Evolutionary conservation across 768 basidiomycete genomes (phyloP).

Genomic region (Leccinum sublutescens): DNA sequence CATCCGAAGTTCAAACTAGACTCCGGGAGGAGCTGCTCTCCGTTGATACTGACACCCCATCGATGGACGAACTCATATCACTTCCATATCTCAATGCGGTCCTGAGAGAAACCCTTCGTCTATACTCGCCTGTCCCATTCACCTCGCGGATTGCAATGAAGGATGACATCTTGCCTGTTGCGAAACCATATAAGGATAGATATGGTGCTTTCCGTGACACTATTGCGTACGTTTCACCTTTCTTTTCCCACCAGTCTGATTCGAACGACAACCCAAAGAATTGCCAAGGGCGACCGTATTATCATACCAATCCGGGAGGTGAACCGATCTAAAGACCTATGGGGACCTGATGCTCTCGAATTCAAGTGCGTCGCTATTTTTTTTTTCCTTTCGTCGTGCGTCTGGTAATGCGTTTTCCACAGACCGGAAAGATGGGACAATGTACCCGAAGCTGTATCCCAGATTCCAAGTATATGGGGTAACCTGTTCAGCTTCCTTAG

Average conservation of each 20-base stretch:
- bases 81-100: constrained; percentile 69
- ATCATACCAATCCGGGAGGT: constrained; percentile 51
- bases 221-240: constrained; percentile 33
- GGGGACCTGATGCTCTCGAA: constrained; percentile 62
- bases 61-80: constrained; percentile 66
- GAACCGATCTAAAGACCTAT: constrained; percentile 52
- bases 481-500: constrained; percentile 61
- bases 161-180: constrained; percentile 53
- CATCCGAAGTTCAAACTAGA: constrained; percentile 49
- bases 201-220: constrained; percentile 39
- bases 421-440: constrained; percentile 49
- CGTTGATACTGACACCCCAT: constrained; percentile 53
- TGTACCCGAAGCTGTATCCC: constrained; percentile 40
- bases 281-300: constrained; percentile 46
- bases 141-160: constrained; percentile 43
- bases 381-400: neutral
- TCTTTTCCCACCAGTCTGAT: neutral
- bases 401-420: neutral
- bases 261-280: constrained; percentile 20
- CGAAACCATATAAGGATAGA: constrained; percentile 42
- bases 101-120: constrained; percentile 56
- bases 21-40: constrained; percentile 57
- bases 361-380: constrained; percentile 44
- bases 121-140: constrained; percentile 49
- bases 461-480: constrained; percentile 60